These are phyloP conservation scores for Ballota nigra DNA, from an alignment of 257 asterid genomes.

Conservation along the genomic window DNA sequence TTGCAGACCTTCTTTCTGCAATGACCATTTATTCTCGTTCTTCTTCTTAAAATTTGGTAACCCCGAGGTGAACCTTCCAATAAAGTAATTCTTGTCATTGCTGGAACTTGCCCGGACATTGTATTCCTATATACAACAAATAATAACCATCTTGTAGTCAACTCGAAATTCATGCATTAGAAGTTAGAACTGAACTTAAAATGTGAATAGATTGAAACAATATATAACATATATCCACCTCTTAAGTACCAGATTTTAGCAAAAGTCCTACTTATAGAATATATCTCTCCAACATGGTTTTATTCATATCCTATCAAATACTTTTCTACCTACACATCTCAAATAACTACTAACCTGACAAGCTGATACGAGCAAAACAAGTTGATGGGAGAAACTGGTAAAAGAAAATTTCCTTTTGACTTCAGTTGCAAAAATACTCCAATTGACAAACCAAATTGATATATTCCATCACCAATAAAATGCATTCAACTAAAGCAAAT, in stretches of 20 bases:
- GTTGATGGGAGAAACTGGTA: background rate
- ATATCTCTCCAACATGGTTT: slow-evolving; percentile 3
- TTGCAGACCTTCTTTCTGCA: slow-evolving; percentile 92
- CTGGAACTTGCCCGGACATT: slow-evolving; percentile 81
- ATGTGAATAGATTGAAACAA: background rate
- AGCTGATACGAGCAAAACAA: background rate
- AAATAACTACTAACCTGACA: background rate
- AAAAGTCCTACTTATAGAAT: background rate
- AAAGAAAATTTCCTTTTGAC: background rate
- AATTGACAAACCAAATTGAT: background rate
- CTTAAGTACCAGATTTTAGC: background rate
- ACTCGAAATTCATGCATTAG: background rate
- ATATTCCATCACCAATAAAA: background rate
- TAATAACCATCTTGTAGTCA: slow-evolving; percentile 7
- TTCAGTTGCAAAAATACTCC: slow-evolving; percentile 14
- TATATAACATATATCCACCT: slow-evolving; percentile 9
- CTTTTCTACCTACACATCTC: background rate
- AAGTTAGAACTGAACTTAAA: background rate
- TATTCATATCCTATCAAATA: no score
- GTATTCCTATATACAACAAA: slow-evolving; percentile 58
- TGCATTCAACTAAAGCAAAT: background rate
- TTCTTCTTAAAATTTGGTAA: slow-evolving; percentile 82
- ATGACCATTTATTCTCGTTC: slow-evolving; percentile 82
- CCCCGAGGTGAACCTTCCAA: slow-evolving; percentile 88
- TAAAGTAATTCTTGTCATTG: slow-evolving; percentile 77